A percentile compares a stretch with the other conserved stretches of the same genome.
phyloP scores from a whole-genome alignment of 768 basidiomycete genomes.

The Leucocoprinus leucothites region DNA sequence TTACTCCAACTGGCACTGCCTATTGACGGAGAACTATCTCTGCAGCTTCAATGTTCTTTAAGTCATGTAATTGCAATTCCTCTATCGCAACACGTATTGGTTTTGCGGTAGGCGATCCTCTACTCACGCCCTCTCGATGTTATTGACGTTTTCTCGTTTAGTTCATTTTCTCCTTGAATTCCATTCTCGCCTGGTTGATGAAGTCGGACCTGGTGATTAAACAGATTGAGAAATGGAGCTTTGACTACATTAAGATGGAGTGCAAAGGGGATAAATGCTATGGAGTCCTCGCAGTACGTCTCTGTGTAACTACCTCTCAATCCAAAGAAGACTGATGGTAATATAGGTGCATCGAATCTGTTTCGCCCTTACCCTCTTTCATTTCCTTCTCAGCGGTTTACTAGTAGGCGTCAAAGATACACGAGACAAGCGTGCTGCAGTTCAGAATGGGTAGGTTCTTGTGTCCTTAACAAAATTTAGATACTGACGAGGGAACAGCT shows the following conservation, averaged over 20 bases:
- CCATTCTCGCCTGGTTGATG: constrained; percentile 96
- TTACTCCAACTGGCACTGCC: not conserved
- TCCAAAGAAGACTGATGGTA: not conserved
- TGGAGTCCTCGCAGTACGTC: constrained; percentile 86
- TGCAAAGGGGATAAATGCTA: constrained; percentile 93
- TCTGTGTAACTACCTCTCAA: not conserved
- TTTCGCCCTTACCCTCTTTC: constrained; percentile 90
- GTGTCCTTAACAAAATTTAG: constrained; percentile 1
- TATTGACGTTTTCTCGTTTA: constrained; percentile 25
- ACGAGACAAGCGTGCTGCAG: constrained; percentile 85
- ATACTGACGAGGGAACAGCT: constrained; percentile 42
- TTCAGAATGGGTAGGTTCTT: constrained; percentile 86
- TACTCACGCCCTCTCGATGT: not conserved
- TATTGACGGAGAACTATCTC: constrained; percentile 8
- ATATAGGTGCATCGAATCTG: constrained; percentile 89
- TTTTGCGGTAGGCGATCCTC: constrained; percentile 4
- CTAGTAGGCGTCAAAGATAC: constrained; percentile 90
- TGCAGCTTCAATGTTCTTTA: constrained; percentile 92
- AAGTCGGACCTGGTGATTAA: constrained; percentile 85
- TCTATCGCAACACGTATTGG: constrained; percentile 97
- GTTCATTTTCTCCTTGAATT: constrained; percentile 95
- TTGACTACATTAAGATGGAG: constrained; percentile 98
- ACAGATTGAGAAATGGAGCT: constrained; percentile 88
- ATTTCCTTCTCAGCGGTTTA: constrained; percentile 72
- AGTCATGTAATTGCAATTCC: constrained; percentile 98